These are phyloP conservation scores for Hemileccinum impolitum DNA, from an alignment of 768 basidiomycete genomes.

Conservation along the genomic window DNA sequence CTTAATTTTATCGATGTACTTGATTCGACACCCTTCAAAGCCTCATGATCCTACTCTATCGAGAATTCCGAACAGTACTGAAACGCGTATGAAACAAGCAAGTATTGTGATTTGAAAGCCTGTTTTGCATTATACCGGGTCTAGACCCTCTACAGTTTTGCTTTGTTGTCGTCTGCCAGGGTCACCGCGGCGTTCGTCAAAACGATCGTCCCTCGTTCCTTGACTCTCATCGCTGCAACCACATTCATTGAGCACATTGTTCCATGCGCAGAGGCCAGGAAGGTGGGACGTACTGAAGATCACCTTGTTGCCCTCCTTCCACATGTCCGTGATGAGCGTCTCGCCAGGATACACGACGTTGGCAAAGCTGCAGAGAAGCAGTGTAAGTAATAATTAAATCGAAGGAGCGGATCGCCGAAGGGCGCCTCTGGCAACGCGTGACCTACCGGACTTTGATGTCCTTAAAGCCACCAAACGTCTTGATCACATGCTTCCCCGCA, in stretches of 20 bases:
- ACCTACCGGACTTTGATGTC: slow-evolving; percentile 93
- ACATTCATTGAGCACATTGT: background rate
- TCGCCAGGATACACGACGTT: slow-evolving; percentile 95
- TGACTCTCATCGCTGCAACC: slow-evolving; percentile 26
- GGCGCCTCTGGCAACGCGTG: no score
- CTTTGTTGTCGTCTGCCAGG: slow-evolving; percentile 49
- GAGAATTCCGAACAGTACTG: background rate
- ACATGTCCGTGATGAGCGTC: slow-evolving; percentile 95
- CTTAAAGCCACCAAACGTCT: slow-evolving; percentile 78
- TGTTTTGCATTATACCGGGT: no score
- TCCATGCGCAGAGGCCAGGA: background rate
- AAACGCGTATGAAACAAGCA: background rate
- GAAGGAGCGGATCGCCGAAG: no score
- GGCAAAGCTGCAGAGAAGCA: slow-evolving; percentile 54
- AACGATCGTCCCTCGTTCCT: slow-evolving; percentile 73
- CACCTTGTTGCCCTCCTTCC: slow-evolving; percentile 91
- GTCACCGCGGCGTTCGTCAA: slow-evolving; percentile 84
- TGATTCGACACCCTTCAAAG: no score
- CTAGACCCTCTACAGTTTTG: slow-evolving; percentile 47
- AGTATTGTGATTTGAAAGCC: background rate
- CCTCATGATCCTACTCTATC: no score
- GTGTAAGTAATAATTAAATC: no score
- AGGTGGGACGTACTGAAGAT: slow-evolving; percentile 74
- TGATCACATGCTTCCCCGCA: slow-evolving; percentile 87
- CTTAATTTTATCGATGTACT: background rate